A percentile compares a stretch with the other conserved stretches of the same genome.
Evolutionary conservation across 2,329 filamentous ascomycete species (phyloP).

Genomic region (Clarireedia paspali): DNA sequence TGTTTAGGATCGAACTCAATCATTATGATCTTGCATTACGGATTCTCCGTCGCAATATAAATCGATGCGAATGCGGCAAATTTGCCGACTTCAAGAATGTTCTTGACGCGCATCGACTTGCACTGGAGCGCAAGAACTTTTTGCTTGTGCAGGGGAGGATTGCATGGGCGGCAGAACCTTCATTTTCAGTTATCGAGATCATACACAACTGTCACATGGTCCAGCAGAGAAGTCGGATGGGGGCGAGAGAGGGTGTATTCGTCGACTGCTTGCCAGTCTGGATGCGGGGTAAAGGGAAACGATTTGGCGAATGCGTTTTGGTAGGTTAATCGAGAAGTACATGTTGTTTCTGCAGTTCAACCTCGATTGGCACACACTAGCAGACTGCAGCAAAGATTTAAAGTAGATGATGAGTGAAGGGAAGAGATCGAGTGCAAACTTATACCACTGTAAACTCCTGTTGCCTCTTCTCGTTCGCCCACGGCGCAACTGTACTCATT

Average conservation of each 20-base stretch:
- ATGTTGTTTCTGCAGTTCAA: no score
- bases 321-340: no score
- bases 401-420: no score
- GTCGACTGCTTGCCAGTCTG: not conserved
- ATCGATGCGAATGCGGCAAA: slow-evolving; percentile 47
- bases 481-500: no score
- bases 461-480: no score
- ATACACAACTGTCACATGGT: slow-evolving; percentile 4
- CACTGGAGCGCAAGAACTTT: slow-evolving; percentile 35
- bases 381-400: no score
- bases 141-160: slow-evolving; percentile 31
- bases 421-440: no score
- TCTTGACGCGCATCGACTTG: slow-evolving; percentile 30
- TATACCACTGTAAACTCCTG: no score
- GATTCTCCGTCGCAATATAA: not conserved
- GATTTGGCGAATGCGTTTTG: not conserved
- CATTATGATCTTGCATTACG: not conserved
- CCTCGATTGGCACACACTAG: no score
- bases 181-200: slow-evolving; percentile 29
- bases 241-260: slow-evolving; percentile 9
- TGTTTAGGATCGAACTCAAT: not conserved
- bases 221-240: slow-evolving; percentile 22
- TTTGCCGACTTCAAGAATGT: slow-evolving; percentile 46
- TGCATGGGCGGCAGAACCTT: slow-evolving; percentile 33
- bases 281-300: not conserved